Conservation (phyloP, 73 alveolate species). For the Symbiodinium natans region DNA sequence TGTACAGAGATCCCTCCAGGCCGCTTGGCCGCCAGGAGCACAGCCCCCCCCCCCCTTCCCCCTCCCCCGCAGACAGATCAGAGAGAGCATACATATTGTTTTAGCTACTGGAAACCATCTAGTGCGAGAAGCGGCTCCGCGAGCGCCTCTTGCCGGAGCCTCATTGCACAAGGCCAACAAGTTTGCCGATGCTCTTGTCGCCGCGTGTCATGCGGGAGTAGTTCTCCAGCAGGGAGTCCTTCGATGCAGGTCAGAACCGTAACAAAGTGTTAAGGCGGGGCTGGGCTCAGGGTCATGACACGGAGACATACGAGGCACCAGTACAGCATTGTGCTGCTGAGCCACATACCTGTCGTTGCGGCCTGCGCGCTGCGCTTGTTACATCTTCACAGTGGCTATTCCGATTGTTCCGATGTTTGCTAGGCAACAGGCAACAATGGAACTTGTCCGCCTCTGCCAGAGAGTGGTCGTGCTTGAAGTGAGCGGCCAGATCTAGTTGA, state of each 20-base stretch:
- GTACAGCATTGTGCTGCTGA: background rate
- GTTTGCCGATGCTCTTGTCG: constrained; percentile 65
- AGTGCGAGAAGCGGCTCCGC: too few relatives aligned
- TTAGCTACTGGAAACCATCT: too few relatives aligned
- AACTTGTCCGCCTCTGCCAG: constrained; percentile 39
- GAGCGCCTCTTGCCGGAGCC: too few relatives aligned
- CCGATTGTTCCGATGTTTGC: background rate
- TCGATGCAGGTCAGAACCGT: background rate
- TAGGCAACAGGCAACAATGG: background rate
- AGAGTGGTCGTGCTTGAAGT: constrained; percentile 25
- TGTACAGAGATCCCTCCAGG: too few relatives aligned
- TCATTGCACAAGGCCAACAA: constrained; percentile 23
- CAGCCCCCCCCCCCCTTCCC: too few relatives aligned
- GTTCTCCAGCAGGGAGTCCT: constrained; percentile 64
- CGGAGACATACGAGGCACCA: too few relatives aligned
- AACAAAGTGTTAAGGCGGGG: too few relatives aligned
- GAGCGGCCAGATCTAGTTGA: constrained; percentile 18
- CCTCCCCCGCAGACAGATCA: too few relatives aligned
- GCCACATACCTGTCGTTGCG: constrained; percentile 63
- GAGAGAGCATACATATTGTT: too few relatives aligned
- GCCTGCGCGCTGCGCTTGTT: background rate
- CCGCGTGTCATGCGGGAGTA: constrained; percentile 89
- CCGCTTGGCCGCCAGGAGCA: too few relatives aligned
- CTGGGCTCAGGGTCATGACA: too few relatives aligned
- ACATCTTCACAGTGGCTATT: too few relatives aligned